Evolutionary conservation across 2,329 filamentous ascomycete species (phyloP).

Genomic region (Parafenestella ontariensis): DNA sequence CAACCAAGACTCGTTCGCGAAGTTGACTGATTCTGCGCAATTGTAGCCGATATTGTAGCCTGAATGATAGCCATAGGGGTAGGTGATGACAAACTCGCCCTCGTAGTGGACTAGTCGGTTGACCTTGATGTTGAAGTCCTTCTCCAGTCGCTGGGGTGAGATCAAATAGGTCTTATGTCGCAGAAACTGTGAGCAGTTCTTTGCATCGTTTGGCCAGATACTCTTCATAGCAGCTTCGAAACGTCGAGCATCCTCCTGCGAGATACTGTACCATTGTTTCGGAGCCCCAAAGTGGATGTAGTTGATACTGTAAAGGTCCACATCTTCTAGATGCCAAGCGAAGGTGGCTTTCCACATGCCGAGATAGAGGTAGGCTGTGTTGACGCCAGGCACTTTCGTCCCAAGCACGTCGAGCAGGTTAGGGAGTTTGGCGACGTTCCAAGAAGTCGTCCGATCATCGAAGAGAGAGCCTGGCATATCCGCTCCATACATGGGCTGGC

Average conservation of each 20-base stretch:
- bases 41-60: constrained; percentile 99
- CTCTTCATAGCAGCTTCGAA: constrained; percentile 96
- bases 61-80: constrained; percentile 97
- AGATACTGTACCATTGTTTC: constrained; percentile 99
- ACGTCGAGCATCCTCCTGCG: constrained; percentile 87
- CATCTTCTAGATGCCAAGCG: constrained; percentile 98
- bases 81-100: constrained; percentile 97
- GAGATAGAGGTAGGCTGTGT: constrained; percentile 95
- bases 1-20: constrained; percentile 93
- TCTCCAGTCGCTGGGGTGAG: constrained; percentile 84
- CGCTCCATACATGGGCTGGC: constrained; percentile 91
- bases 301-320: constrained; percentile 99
- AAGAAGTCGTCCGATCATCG: constrained; percentile 79
- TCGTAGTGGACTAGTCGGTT: constrained; percentile 96
- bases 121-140: constrained; percentile 92
- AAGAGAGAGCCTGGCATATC: constrained; percentile 97
- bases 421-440: constrained; percentile 94
- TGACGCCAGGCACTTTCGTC: constrained; percentile 95
- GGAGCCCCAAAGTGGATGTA: constrained; percentile 98
- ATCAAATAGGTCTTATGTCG: constrained; percentile 98
- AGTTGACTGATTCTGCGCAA: constrained; percentile 98
- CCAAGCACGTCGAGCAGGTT: constrained; percentile 94
- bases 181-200: constrained; percentile 94
- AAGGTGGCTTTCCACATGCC: constrained; percentile 99
- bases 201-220: constrained; percentile 93